phyloP scores from a whole-genome alignment of 352 stramenopile species.

The Pythium angustatum region DNA sequence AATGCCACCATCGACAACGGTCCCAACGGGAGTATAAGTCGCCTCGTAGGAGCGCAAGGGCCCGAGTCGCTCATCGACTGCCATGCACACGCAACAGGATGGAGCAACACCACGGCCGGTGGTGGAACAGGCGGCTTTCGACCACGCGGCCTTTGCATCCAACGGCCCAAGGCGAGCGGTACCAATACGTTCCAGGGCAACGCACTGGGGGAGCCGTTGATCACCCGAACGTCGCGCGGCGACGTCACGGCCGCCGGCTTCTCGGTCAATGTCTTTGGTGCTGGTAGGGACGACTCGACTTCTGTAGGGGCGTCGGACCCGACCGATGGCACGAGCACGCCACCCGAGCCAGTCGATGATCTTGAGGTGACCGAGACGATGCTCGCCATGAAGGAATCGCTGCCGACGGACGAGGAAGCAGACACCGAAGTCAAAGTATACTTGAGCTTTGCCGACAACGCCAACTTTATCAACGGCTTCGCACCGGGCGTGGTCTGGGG shows the following conservation, averaged over 20 bases:
- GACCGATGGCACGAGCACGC: too few relatives aligned
- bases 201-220: not conserved
- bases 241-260: conserved; percentile 15
- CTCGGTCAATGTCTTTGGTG: not conserved
- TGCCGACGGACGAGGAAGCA: not conserved
- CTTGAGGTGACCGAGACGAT: too few relatives aligned
- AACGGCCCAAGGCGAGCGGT: not conserved
- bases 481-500: conserved; percentile 20
- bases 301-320: too few relatives aligned
- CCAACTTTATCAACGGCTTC: conserved; percentile 37
- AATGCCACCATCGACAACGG: conserved; percentile 14
- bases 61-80: too few relatives aligned
- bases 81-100: too few relatives aligned
- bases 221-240: conserved; percentile 16
- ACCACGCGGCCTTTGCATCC: conserved; percentile 1
- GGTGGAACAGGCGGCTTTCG: not conserved
- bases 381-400: too few relatives aligned
- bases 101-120: too few relatives aligned
- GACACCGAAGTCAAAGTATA: not conserved
- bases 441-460: conserved; percentile 28
- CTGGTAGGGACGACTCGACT: too few relatives aligned
- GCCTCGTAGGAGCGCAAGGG: too few relatives aligned
- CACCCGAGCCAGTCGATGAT: too few relatives aligned
- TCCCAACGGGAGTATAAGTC: not conserved
- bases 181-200: too few relatives aligned